Evolutionary conservation across 495 filamentous ascomycete genomes (phyloP), one percentile per base, ranked within the genome.

Genomic region (Trichoderma erinaceum): DNA sequence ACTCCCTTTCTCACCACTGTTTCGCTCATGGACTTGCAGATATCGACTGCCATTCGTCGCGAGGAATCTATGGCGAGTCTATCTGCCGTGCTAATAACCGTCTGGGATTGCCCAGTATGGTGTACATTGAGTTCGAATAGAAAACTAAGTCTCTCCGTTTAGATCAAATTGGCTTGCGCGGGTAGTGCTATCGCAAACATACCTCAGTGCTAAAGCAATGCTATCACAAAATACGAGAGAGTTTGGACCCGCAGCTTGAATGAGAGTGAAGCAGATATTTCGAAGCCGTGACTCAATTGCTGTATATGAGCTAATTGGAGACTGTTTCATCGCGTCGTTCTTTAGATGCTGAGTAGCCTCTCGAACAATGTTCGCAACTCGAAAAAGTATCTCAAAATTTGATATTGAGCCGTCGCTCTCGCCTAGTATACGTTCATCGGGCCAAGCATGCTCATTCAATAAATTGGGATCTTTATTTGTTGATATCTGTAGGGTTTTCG

Each of bases 31-130:
- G 56, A 61, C 25, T 18, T 61, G 25, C 56, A 61, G 23, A 61
- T 61, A 6, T 61, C 56, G 16, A 61, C 56, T 18, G 56, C 56
- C 56, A 61, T 61, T 32, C 56, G 56, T 13, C 56, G 56, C 10
- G 56, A 61, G 11, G 56, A 61, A 1, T 35, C 56, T 15, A 61
- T 61, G 56, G 56, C 56, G 1, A 61, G 56, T 61, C 25, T 61
- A 61, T 61, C 56, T 15, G 56, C 25, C 10, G 6, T 61, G 12
- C 25, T 32, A 21, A 61, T 23, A 29, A 23, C 4, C 29, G 23
- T 25, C 7, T 61, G 23, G 2, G 56, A 15, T 32, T 25, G 27
- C 25, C 23, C 16, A 7, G n/a, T 32, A 16, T 61, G 25, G 16
- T 29, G 35, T 27, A 21, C 56, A 16, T 32, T 35, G 27, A 61